These are phyloP conservation scores for Malassezia obtusa DNA, from an alignment of 1,284 basidiomycete species.

Conservation along the genomic window DNA sequence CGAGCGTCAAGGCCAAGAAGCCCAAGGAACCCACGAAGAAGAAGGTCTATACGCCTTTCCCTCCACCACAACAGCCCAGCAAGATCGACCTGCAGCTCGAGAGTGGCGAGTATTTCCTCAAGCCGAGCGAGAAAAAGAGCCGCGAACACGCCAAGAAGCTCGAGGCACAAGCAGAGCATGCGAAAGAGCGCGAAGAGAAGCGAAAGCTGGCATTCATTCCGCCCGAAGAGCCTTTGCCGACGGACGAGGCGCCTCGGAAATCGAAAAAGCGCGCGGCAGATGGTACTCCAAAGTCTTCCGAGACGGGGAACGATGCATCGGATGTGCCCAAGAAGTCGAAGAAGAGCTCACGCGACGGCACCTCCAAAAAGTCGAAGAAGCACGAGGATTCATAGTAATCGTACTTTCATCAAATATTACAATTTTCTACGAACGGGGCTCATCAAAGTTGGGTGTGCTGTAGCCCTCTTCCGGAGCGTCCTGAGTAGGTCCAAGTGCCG, in stretches of 20 bases:
- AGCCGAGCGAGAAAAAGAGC: slow-evolving; percentile 64
- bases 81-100: slow-evolving; percentile 94
- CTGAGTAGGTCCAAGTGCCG: background rate
- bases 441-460: too few relatives aligned
- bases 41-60: slow-evolving; percentile 99
- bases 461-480: too few relatives aligned
- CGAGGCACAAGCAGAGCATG: slow-evolving; percentile 44
- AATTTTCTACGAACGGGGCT: too few relatives aligned
- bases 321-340: background rate
- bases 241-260: background rate
- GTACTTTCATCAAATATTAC: background rate
- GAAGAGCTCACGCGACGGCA: background rate
- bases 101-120: slow-evolving; percentile 94
- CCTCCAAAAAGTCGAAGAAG: slow-evolving; percentile 14
- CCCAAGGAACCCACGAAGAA: slow-evolving; percentile 55
- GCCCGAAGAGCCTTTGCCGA: slow-evolving; percentile 24
- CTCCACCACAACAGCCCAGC: slow-evolving; percentile 80
- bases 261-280: background rate
- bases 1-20: slow-evolving; percentile 66
- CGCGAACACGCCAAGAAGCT: slow-evolving; percentile 23
- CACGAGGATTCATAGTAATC: background rate
- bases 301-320: slow-evolving; percentile 11
- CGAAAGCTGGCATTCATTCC: slow-evolving; percentile 28
- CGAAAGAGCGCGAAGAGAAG: slow-evolving; percentile 25
- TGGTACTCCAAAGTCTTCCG: slow-evolving; percentile 4